Base-by-base conservation (phyloP, 2,329 filamentous ascomycete species). In the Colletotrichum phormii region DNA sequence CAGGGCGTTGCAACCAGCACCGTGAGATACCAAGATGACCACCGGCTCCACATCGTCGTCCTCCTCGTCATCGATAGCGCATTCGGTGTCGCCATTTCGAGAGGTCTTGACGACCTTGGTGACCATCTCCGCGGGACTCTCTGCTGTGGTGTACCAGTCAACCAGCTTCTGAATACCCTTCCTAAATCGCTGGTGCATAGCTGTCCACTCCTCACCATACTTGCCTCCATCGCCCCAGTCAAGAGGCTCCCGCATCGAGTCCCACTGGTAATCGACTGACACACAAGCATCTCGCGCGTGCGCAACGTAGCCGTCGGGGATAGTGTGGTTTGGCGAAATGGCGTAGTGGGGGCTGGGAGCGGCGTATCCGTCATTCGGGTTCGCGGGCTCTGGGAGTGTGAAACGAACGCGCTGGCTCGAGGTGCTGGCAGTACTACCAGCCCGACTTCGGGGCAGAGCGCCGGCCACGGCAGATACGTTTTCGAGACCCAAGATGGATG, bases 261-360 rank as follows among this genome's bases (percentile, higher is more conserved):
- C 95, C 96, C 97, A 99, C 77, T 96, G 93, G 78, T 94, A 97
- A 82, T 99, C 97, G n/a, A 98, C 88, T 63, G 93, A 89, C 5
- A 94, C 87, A 79, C 95, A 98, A 13, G 93, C 91, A 79, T 98
- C 95, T 74, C 95, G 90, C 9, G 96, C 96, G 82, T 99, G 97
- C 0, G 94, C 90, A 22, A 98, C 94, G 80, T 97, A 97, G 2
- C 96, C 97, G 3, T 91, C 86, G 0, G 97, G 97, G 71, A 98
- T 98, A 8, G 92, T 91, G 57, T 95, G 92, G 8, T 92, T 92
- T 8, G 89, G 88, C 0, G 94, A 96, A 11, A 98, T 89, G 1
- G 96, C 94, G 81, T 97, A 98, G 18, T 91, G 90, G 1, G 96
- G 95, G 6, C 90, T 88, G 0, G 95, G 97, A 0, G 95, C 89